These are phyloP conservation scores for Leccinum disarticulatum DNA, from an alignment of 768 basidiomycete genomes.

Conservation along the genomic window DNA sequence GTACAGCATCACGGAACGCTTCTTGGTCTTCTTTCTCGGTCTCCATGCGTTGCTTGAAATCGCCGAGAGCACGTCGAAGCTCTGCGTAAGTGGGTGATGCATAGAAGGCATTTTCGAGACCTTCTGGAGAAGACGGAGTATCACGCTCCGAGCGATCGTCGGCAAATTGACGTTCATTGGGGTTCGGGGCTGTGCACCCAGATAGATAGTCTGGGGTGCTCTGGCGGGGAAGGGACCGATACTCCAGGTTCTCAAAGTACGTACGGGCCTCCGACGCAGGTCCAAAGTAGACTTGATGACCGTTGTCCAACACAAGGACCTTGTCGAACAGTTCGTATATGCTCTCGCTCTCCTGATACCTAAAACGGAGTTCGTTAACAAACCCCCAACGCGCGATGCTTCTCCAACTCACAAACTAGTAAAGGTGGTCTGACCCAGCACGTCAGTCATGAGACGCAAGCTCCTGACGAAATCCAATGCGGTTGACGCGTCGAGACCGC, in stretches of 20 bases:
- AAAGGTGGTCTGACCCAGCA: conserved; percentile 76
- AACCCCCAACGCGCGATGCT: neutral
- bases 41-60: conserved; percentile 57
- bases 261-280: conserved; percentile 67
- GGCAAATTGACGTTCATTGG: conserved; percentile 81
- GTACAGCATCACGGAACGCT: conserved; percentile 73
- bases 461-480: conserved; percentile 84
- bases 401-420: conserved; percentile 58
- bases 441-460: conserved; percentile 79
- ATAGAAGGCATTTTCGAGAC: conserved; percentile 63
- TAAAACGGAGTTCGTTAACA: conserved; percentile 18
- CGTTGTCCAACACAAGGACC: conserved; percentile 79
- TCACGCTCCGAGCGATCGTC: conserved; percentile 55
- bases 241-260: conserved; percentile 79
- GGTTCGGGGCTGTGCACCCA: conserved; percentile 63
- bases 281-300: conserved; percentile 82
- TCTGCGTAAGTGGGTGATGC: conserved; percentile 45
- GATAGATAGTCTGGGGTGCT: conserved; percentile 86
- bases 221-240: conserved; percentile 73
- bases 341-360: conserved; percentile 80
- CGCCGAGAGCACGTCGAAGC: conserved; percentile 47
- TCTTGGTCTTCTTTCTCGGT: conserved; percentile 68
- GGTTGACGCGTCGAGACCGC: conserved; percentile 82
- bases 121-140: conserved; percentile 63
- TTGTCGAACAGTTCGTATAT: conserved; percentile 84